Percentiles rank a stretch among this genome's conserved stretches.
These are phyloP conservation scores for Aegilops tauschii DNA, from an alignment of 176 grass and related monocot genomes.

Conservation along the genomic window DNA sequence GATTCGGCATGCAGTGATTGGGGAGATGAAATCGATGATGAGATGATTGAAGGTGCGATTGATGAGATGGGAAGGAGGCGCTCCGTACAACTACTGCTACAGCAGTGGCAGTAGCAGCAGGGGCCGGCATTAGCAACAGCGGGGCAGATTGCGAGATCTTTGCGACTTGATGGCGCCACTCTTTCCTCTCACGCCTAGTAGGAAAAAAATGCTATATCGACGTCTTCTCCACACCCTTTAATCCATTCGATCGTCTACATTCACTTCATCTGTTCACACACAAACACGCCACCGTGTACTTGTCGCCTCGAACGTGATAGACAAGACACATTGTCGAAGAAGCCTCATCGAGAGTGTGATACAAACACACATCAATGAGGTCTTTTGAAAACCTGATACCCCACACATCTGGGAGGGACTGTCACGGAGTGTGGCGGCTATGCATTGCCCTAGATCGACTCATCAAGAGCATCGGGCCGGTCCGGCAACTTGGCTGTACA, in stretches of 20 bases:
- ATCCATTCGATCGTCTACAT: background rate
- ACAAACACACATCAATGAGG: too few relatives aligned
- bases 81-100: conserved; percentile 2
- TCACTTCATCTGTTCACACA: background rate
- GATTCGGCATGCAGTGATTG: background rate
- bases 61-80: conserved; percentile 6
- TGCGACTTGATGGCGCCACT: background rate
- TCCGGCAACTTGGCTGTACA: too few relatives aligned
- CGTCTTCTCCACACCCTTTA: background rate
- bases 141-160: background rate
- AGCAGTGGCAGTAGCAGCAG: background rate
- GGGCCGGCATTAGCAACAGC: conserved; percentile 16
- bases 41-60: conserved; percentile 6
- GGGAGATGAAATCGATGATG: conserved; percentile 9
- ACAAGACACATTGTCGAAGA: too few relatives aligned
- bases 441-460: too few relatives aligned
- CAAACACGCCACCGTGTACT: too few relatives aligned
- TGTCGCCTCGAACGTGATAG: too few relatives aligned
- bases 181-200: background rate
- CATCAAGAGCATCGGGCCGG: too few relatives aligned
- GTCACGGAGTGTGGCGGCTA: too few relatives aligned
- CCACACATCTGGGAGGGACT: too few relatives aligned
- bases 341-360: too few relatives aligned
- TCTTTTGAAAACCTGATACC: too few relatives aligned
- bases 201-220: background rate